Conservation (phyloP, 192 early-diverging fungal species). For the Diversispora epigaea region DNA sequence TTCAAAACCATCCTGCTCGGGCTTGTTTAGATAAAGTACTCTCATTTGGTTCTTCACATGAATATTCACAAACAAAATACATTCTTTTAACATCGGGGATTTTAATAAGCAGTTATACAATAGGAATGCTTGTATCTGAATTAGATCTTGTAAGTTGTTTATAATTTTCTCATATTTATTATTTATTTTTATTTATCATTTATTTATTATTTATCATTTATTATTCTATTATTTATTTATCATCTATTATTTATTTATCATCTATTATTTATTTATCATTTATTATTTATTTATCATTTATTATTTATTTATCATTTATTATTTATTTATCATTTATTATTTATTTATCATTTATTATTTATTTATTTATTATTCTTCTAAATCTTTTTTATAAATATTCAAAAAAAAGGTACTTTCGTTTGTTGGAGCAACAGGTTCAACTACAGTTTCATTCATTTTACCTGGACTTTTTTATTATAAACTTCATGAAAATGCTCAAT, state of each 20-base stretch:
- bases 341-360: no score
- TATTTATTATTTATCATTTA: no score
- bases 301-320: no score
- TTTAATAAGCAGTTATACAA: slow-evolving; percentile 65
- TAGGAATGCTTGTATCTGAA: slow-evolving; percentile 75
- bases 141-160: slow-evolving; percentile 64
- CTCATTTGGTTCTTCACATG: slow-evolving; percentile 33
- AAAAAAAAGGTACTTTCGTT: slow-evolving; percentile 70
- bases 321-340: no score
- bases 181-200: no score
- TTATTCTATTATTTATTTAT: no score
- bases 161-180: neutral
- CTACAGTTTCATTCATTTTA: slow-evolving; percentile 93
- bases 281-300: no score
- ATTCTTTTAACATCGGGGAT: slow-evolving; percentile 68
- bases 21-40: slow-evolving; percentile 87
- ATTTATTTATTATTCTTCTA: neutral
- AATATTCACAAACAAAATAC: slow-evolving; percentile 54
- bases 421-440: slow-evolving; percentile 96
- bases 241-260: no score
- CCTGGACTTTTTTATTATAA: slow-evolving; percentile 93
- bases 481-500: slow-evolving; percentile 61
- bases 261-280: no score
- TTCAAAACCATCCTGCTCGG: slow-evolving; percentile 91
- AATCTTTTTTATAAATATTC: neutral